Percentiles rank a stretch among this genome's conserved stretches.
phyloP scores from a whole-genome alignment of 371 early-diverging fungal species.

The Mucor lusitanicus region DNA sequence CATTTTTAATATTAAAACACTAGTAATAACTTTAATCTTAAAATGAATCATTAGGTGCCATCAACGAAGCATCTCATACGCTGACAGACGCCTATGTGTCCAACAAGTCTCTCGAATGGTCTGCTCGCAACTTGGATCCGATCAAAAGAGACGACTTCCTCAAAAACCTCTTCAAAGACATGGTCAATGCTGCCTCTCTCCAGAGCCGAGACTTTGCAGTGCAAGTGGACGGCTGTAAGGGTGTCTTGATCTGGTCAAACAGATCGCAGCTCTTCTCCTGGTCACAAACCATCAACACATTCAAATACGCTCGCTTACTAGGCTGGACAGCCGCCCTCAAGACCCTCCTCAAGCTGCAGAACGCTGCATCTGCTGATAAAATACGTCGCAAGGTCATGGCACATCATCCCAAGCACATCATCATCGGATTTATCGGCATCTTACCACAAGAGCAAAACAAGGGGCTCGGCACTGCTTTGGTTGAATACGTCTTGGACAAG shows the following conservation, averaged over 20 bases:
- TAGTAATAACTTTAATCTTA: background rate
- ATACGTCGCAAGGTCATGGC: conserved; percentile 35
- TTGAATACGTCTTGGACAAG: conserved; percentile 39
- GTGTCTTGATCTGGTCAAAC: conserved; percentile 49
- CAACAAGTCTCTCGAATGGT: conserved; percentile 26
- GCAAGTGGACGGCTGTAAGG: conserved; percentile 52
- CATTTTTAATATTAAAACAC: background rate
- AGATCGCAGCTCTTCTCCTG: conserved; percentile 27
- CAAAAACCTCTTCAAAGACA: conserved; percentile 33
- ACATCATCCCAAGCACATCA: conserved; percentile 20
- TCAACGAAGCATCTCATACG: conserved; percentile 48
- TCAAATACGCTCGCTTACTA: conserved; percentile 33
- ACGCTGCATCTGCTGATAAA: conserved; percentile 30
- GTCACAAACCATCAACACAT: conserved; percentile 26
- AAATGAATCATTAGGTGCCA: conserved; percentile 32
- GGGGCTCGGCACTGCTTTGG: conserved; percentile 38
- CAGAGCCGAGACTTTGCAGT: conserved; percentile 48
- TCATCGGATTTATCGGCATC: conserved; percentile 46
- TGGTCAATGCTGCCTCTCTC: conserved; percentile 35
- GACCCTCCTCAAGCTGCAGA: conserved; percentile 25
- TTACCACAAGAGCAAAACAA: conserved; percentile 48
- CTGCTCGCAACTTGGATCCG: conserved; percentile 16
- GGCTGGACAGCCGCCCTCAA: conserved; percentile 30
- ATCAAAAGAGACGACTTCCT: conserved; percentile 26
- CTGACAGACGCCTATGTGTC: conserved; percentile 37